Conservation (phyloP, 352 stramenopile genomes). For the Pythium oligandrum region DNA sequence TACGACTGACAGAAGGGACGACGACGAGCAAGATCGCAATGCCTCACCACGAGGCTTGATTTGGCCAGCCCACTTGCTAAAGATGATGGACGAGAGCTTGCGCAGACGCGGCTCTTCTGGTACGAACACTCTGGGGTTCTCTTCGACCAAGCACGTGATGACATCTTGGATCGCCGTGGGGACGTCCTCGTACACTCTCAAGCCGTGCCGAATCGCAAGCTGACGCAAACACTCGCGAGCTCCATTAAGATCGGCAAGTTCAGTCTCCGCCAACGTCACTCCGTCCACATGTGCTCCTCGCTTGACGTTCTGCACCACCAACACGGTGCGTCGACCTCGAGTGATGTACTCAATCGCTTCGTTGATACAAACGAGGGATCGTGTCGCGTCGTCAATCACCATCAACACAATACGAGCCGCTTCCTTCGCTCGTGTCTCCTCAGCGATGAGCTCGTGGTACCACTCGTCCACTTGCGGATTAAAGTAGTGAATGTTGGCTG, state of each 20-base stretch:
- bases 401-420: slow-evolving; percentile 80
- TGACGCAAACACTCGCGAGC: slow-evolving; percentile 74
- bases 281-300: slow-evolving; percentile 48
- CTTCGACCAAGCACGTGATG: slow-evolving; percentile 47
- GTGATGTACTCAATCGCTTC: slow-evolving; percentile 87
- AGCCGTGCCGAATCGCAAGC: slow-evolving; percentile 37
- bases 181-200: slow-evolving; percentile 58
- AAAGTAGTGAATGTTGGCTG: slow-evolving; percentile 67
- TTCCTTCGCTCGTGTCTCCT: slow-evolving; percentile 81
- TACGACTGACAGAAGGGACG: slow-evolving; percentile 40
- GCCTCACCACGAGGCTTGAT: slow-evolving; percentile 38
- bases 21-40: slow-evolving; percentile 62
- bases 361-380: slow-evolving; percentile 83
- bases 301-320: slow-evolving; percentile 80
- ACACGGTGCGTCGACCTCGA: slow-evolving; percentile 53
- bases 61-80: slow-evolving; percentile 65
- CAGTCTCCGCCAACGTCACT: slow-evolving; percentile 34
- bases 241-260: slow-evolving; percentile 81
- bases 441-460: slow-evolving; percentile 77
- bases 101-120: slow-evolving; percentile 46
- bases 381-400: slow-evolving; percentile 77
- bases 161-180: slow-evolving; percentile 33
- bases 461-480: slow-evolving; percentile 90
- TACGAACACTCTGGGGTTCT: slow-evolving; percentile 34
- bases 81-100: slow-evolving; percentile 74